Base-by-base conservation (phyloP, 345 rosid species). In the Capsella bursapastoris region DNA sequence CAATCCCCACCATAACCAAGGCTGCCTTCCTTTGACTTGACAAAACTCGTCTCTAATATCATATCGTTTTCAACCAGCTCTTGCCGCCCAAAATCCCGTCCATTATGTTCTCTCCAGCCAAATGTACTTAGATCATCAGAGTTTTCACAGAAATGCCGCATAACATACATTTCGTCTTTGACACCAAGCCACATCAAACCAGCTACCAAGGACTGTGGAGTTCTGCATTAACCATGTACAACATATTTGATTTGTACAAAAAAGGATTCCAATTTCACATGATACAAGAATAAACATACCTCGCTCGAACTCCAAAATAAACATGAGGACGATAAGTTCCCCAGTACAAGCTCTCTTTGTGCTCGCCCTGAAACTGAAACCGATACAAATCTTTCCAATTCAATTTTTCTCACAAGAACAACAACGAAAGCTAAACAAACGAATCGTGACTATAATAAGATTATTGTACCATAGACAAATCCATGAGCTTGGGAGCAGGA, bases 1-100 rank as follows among this genome's bases (percentile, higher is more conserved):
- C 99, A 95, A 66, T 95, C 99, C 82, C 98, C 98, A 77, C 99
- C 99, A 84, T 90, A 95, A 79, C 98, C 98, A 79, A 86, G 81
- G 28, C 81, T 87, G 38, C 67, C 80, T 38, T 64, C 83, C 74
- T 84, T 90, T 15, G 88, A 86, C 83, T 95, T 95, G 63, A 95
- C 83, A 79, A 95, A 95, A 80, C 97, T 88, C 4, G 98, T 89
- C 70, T 62, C 86, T 80, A 92, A 70, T 64, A 78, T 73, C 87
- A 92, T 83, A 31, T 80, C 94, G 2, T 89, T 92, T 70, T 92
- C 98, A 75, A 83, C 87, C 79, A 95, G 80, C 82, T 83, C 84
- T 59, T 92, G 98, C 73, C 85, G 87, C 48, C 99, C 99, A 70
- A 75, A 95, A 85, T 95, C 95, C 48, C 98, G 90, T 11, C 97